Evolutionary conservation across 257 asterid genomes (phyloP).

Genomic region (Solanum bukasovii): DNA sequence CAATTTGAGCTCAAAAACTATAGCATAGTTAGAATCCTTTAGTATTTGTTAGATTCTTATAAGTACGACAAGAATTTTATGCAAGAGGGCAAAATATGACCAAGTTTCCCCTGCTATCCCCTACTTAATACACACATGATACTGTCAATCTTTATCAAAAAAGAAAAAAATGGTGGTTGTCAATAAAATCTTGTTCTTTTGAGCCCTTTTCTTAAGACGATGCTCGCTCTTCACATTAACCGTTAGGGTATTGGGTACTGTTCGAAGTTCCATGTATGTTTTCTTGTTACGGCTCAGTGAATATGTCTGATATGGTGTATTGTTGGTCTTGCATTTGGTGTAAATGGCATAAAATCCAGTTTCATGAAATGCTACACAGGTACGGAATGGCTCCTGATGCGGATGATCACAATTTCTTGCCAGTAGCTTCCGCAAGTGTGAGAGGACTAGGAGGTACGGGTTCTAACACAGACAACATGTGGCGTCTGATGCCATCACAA

Average conservation of each 20-base stretch:
- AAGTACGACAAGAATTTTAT: not conserved
- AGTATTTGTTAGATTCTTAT: not conserved
- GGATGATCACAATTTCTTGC: slow-evolving; percentile 40
- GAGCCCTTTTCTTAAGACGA: not conserved
- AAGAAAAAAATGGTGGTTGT: not conserved
- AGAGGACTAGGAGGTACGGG: slow-evolving; percentile 44
- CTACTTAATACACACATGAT: not conserved
- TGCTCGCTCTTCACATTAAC: not conserved
- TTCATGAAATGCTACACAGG: slow-evolving; percentile 28
- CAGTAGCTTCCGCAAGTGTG: slow-evolving; percentile 35
- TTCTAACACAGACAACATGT: slow-evolving; percentile 35
- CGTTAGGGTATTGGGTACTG: not conserved
- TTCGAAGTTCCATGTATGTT: not conserved
- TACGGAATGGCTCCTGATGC: slow-evolving; percentile 45
- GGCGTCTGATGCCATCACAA: slow-evolving; percentile 61
- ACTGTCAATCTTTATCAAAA: not conserved
- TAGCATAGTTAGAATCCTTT: not conserved
- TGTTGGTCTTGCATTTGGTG: not conserved
- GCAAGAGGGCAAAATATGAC: not conserved
- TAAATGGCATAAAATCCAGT: not conserved
- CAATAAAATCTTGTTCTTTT: not conserved
- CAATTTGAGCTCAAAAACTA: not conserved
- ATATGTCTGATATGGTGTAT: not conserved
- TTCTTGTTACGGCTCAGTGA: not conserved
- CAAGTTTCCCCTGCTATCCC: not conserved